phyloP scores from a whole-genome alignment of 176 grass and related monocot genomes.

The Luzula sylvatica region DNA sequence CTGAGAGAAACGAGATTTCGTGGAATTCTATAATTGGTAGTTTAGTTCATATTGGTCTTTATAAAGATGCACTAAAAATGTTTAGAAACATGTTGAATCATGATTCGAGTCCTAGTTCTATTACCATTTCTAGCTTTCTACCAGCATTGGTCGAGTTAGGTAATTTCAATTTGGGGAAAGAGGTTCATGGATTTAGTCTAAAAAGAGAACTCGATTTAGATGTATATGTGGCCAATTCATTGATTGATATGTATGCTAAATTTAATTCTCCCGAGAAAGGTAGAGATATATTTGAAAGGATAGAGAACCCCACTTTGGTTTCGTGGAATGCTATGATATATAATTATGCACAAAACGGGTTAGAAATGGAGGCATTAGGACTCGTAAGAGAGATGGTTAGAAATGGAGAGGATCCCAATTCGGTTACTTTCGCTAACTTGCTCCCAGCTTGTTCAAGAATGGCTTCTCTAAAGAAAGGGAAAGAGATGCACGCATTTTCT shows the following conservation, averaged over 20 bases:
- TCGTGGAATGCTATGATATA: slow-evolving; percentile 88
- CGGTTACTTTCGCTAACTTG: slow-evolving; percentile 52
- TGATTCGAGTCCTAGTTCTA: slow-evolving; percentile 29
- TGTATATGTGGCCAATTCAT: slow-evolving; percentile 67
- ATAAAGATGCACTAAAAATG: slow-evolving; percentile 31
- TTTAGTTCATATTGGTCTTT: slow-evolving; percentile 36
- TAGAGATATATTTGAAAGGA: slow-evolving; percentile 43
- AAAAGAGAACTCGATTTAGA: slow-evolving; percentile 39
- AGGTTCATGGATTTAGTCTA: slow-evolving; percentile 50
- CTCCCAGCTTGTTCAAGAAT: slow-evolving; percentile 78
- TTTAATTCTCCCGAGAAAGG: slow-evolving; percentile 42
- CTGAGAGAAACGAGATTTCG: slow-evolving; percentile 41
- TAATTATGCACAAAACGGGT: slow-evolving; percentile 54
- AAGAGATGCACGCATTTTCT: slow-evolving; percentile 73
- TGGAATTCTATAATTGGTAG: slow-evolving; percentile 75
- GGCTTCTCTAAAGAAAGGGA: slow-evolving; percentile 48
- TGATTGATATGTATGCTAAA: slow-evolving; percentile 89
- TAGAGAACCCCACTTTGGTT: slow-evolving; percentile 36
- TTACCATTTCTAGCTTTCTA: slow-evolving; percentile 60
- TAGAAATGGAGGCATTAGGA: slow-evolving; percentile 38
- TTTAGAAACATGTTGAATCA: slow-evolving; percentile 35
- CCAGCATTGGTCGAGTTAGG: slow-evolving; percentile 69
- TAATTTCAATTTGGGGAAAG: slow-evolving; percentile 37
- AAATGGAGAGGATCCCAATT: slow-evolving; percentile 46
- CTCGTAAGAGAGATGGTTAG: slow-evolving; percentile 51